Base-by-base conservation (phyloP, 257 asterid species). In the Solanum sejunctum region DNA sequence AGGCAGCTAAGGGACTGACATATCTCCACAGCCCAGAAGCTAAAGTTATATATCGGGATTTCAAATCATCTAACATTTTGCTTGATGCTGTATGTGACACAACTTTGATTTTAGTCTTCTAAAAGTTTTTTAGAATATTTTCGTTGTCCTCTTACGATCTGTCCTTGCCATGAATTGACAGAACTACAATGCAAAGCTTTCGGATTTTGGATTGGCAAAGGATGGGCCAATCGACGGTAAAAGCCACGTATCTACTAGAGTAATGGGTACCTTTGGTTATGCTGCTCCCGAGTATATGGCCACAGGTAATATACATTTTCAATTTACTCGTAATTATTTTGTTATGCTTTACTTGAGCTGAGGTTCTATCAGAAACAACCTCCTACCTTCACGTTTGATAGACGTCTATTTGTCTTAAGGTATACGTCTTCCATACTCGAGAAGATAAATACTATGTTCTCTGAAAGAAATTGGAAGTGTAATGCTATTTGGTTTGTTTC, bases 251-350 rank as follows among this genome's bases (percentile, higher is more conserved):
- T 90, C 91, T 21, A 90, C 92, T 10, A 81, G 92, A 84, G 89
- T 90, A 15, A 88, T 88, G 91, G 92, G 91, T 7, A 90, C 92
- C 10, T 90, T 88, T 80, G 92, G 92, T 16, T 90, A 90, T 85
- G 92, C 92, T 1, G 91, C 92, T 69, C 92, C 92, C 0, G 92
- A 90, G 79, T 90, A 90, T 70, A 82, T 88, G 86, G 90, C 90
- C 83, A 90, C 91, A 61, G 92, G 92, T 90, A 81, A 55, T 82
- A 10, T 78, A 36, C 80, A 16, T 47, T 8, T 64, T 9, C 56
- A 80, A 36, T 13, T 54, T 64, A 20, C 21, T 21, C 26, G 17
- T 23, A 26, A 26, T 26, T 63, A 18, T 63, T 36, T 36, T 12
- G 41, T 63, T 63, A 26, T 63, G 71, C 71, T 63, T 63, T 63